Evolutionary conservation across 441 rosid species (phyloP), one percentile per base, ranked within the genome.

Genomic region (Brassica balearica): DNA sequence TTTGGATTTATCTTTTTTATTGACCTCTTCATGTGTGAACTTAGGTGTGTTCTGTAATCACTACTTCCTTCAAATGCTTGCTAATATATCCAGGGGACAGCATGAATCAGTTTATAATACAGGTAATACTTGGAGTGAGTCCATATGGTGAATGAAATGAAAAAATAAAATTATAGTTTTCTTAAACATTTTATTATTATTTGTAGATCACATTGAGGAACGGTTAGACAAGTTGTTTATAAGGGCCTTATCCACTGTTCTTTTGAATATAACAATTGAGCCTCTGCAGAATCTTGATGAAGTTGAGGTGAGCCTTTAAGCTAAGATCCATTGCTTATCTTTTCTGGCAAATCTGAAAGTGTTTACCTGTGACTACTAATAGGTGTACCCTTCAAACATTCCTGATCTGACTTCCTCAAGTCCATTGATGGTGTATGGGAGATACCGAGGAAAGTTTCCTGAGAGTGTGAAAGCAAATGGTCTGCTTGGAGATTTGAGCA

Each of bases 41-140:
- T 29, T 29, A 29, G 34, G 27, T 84, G 68, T 89, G 66, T 94
- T 84, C 84, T 94, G 99, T 81, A 96, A 96, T 86, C 98, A 96
- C 74, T 81, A 94, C 87, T 96, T 96, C 88, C 85, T 96, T 48
- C 88, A 77, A 78, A 89, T 83, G 92, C 97, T 94, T 84, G 88
- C 98, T 20, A 85, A 71, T 63, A 69, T 90, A 64, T 84, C 96
- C 80, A 85, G 88, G 72, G 99, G 99, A 27, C 86, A 89, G 23
- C 85, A 87, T 71, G 94, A 86, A 79, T 90, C 92, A 69, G 96
- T 95, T 32, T 83, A 73, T 75, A 90, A 73, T 76, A 71, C 80
- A 80, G 77, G 83, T 80, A n/a, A 71, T 34, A 29, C 8, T 70
- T 70, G 51, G 34, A 65, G 19, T 65, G 34, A 65, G 36, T 65